Evolutionary conservation across 2,329 filamentous ascomycete genomes (phyloP), one percentile per base, ranked within the genome.

Genomic region (Sporothrix inflata): DNA sequence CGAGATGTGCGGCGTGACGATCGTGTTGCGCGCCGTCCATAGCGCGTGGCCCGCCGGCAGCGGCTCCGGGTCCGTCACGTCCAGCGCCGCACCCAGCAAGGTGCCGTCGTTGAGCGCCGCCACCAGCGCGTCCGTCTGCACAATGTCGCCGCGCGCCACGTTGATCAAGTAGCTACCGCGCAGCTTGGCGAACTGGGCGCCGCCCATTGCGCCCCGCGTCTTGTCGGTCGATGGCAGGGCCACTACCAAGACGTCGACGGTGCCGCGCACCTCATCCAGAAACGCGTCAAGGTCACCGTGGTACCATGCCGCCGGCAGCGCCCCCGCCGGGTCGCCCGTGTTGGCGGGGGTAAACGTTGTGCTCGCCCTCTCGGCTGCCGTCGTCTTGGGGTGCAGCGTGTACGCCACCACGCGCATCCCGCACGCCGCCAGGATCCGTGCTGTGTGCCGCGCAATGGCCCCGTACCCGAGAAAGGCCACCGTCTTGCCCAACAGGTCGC

Each of bases 51-150:
- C 87, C 2, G 84, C 80, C 0, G 92, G 91, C 74, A 95, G 79
- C 0, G 93, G 92, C 79, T 95, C 93, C 0, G 92, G 92, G 74
- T 94, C 92, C 1, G 92, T 91, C 1, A 94, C 92, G 78, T 94
- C 92, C 47, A 95, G 80, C 1, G 92, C 92, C 0, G 92, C 92
- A 34, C 92, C 92, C 4, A 83, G 76, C 57, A 85, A 82, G 19
- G 78, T 68, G 5, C 78, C 83, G 1, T 74, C 74, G 53, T 86
- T 80, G 16, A 94, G 81, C 0, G 91, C 90, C 1, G 83, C 82
- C 21, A 93, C 85, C 65, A 94, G 78, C 1, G 88, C 90, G 1
- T 85, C 80, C 1, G 84, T 85, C 63, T 83, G 76, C 27, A 87
- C 77, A 16, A 87, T 80, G 0, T 81, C 80, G 0, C 85, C 92